Base-by-base conservation (phyloP, 768 basidiomycete species). In the Tulasnella sp. region DNA sequence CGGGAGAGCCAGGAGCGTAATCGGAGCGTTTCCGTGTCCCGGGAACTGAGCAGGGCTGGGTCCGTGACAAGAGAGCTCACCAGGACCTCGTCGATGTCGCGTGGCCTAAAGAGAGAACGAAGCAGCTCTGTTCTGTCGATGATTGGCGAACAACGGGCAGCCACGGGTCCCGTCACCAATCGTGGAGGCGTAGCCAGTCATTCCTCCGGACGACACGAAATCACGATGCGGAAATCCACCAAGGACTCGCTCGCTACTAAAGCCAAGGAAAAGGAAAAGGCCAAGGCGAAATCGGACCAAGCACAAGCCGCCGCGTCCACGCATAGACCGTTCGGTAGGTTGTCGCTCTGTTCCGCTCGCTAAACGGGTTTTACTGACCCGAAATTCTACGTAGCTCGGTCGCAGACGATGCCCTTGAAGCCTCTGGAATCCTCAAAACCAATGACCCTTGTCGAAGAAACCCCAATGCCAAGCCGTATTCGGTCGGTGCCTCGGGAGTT, bases 231-330 rank as follows among this genome's bases (percentile, higher is more conserved):
- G 16, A 68, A 68, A 34, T 68, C 62, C 27, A 68, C 62, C 27
- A 68, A 68, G 62, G 62, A 68, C 27, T 68, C 62, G 62, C 62
- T 68, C 27, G 62, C 62, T 68, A 68, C 62, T 8, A 68, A 68
- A 34, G 62, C 62, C 27, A 68, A 68, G 62, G 62, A 68, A n/a
- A 68, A 68, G 62, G 62, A 68, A 31, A 68, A 68, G 31, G 56
- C 3, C 1, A 68, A 68, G 27, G 62, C 27, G 62, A 68, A 34
- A 34, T 34, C 62, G 62, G 62, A 27, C 27, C n/a, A 68, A 34
- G 62, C 16, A 27, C 27, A 58, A 6, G 27, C 7, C 34, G 9
- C 31, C 34, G 27, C 62, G 3, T 27, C 62, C n/a, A 12, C 62
- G 62, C 62, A 68, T 68, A 27, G 62, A 18, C 62, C 62, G 27